A percentile compares a stretch with the other conserved stretches of the same genome.
These are phyloP conservation scores for Candida tetrigidarum DNA, from an alignment of 1,139 yeast genomes.

Conservation along the genomic window DNA sequence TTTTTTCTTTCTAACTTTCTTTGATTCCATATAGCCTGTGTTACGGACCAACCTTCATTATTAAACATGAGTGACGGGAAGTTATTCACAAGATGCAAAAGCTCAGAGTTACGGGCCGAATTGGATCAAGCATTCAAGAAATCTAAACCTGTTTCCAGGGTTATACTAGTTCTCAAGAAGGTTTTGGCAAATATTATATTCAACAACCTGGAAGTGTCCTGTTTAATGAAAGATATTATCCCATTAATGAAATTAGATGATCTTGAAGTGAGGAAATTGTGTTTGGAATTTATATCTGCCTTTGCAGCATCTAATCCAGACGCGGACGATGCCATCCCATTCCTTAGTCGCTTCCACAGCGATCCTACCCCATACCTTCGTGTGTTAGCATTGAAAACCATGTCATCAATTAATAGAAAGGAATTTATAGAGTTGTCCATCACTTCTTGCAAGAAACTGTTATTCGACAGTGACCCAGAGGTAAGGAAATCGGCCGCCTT, in stretches of 20 bases:
- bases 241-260: slow-evolving; percentile 66
- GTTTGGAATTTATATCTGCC: slow-evolving; percentile 60
- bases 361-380: slow-evolving; percentile 40
- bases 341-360: slow-evolving; percentile 53
- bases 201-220: slow-evolving; percentile 77
- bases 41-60: no score
- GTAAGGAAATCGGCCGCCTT: slow-evolving; percentile 74
- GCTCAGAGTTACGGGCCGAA: slow-evolving; percentile 60
- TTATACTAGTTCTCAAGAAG: slow-evolving; percentile 70
- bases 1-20: slow-evolving; percentile 1
- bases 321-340: slow-evolving; percentile 60
- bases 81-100: slow-evolving; percentile 46
- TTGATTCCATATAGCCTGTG: not conserved
- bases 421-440: slow-evolving; percentile 50
- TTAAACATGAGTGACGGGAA: slow-evolving; percentile 46
- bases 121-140: slow-evolving; percentile 57
- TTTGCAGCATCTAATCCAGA: slow-evolving; percentile 63
- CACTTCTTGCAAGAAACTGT: slow-evolving; percentile 27
- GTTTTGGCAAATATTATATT: slow-evolving; percentile 83
- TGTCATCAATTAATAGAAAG: slow-evolving; percentile 60
- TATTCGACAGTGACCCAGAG: slow-evolving; percentile 59
- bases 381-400: slow-evolving; percentile 63
- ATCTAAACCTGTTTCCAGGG: slow-evolving; percentile 50
- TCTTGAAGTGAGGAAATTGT: slow-evolving; percentile 72
- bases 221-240: slow-evolving; percentile 69